Conservation (phyloP, 495 filamentous ascomycete species). For the Pseudoneurospora amorphoporcata region DNA sequence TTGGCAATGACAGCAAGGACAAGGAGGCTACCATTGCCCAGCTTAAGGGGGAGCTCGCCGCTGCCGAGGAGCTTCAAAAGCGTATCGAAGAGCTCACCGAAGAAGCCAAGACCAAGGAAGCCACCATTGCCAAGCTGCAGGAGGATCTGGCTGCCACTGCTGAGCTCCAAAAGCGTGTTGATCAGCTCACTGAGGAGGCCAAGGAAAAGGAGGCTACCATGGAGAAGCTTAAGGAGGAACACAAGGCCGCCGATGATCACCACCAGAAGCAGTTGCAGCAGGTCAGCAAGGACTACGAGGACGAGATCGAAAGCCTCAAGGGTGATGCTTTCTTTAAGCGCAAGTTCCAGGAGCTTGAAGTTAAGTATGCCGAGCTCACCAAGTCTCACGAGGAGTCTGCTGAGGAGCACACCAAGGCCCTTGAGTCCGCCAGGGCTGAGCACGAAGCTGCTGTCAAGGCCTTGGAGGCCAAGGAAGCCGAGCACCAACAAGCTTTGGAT, state of each 20-base stretch:
- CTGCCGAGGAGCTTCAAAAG: constrained; percentile 34
- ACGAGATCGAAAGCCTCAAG: constrained; percentile 46
- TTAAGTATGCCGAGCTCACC: constrained; percentile 33
- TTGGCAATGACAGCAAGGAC: constrained; percentile 28
- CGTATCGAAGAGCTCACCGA: constrained; percentile 39
- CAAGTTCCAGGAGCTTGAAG: constrained; percentile 40
- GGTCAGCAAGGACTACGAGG: constrained; percentile 43
- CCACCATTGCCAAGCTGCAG: constrained; percentile 31
- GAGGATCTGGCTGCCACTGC: constrained; percentile 32
- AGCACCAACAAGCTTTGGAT: constrained; percentile 33
- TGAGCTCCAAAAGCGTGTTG: constrained; percentile 33
- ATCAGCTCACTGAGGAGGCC: constrained; percentile 27
- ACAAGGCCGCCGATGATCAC: constrained; percentile 32
- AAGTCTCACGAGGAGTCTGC: constrained; percentile 29
- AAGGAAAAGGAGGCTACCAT: constrained; percentile 24
- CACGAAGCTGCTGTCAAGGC: constrained; percentile 24
- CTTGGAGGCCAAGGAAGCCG: constrained; percentile 30
- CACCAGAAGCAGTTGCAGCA: constrained; percentile 40
- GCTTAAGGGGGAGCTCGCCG: constrained; percentile 34
- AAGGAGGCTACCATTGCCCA: constrained; percentile 17
- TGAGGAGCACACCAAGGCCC: constrained; percentile 25
- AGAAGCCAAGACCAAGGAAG: constrained; percentile 32
- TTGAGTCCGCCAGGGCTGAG: constrained; percentile 29
- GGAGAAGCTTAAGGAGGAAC: constrained; percentile 33
- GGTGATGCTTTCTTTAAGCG: constrained; percentile 46